Evolutionary conservation across 352 stramenopile genomes (phyloP).

Genomic region (Phytophthora colocasiae): DNA sequence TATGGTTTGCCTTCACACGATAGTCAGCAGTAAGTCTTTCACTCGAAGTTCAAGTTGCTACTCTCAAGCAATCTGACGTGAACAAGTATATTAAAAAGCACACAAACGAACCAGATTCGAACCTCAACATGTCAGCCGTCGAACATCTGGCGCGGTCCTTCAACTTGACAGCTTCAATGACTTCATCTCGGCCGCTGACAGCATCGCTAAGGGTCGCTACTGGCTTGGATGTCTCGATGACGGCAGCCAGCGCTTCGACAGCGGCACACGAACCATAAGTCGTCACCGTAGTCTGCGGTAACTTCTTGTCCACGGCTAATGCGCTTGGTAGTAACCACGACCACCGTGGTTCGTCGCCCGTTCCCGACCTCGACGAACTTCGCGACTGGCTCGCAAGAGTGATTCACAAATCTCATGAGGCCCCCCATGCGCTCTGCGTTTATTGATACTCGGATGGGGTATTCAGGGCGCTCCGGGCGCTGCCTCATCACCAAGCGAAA

Average conservation of each 20-base stretch:
- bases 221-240: not conserved
- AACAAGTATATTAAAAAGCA: too few relatives aligned
- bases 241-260: not conserved
- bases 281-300: not conserved
- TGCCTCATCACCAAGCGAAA: not conserved
- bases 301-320: constrained; percentile 3
- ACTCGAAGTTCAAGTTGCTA: too few relatives aligned
- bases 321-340: not conserved
- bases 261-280: constrained; percentile 8
- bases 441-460: not conserved
- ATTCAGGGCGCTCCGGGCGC: not conserved
- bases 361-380: constrained; percentile 9
- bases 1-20: too few relatives aligned
- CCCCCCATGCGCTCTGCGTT: constrained; percentile 1
- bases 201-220: too few relatives aligned
- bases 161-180: too few relatives aligned
- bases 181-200: too few relatives aligned
- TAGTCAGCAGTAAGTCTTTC: too few relatives aligned
- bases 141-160: too few relatives aligned
- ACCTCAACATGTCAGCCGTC: too few relatives aligned
- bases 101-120: too few relatives aligned
- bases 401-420: constrained; percentile 6
- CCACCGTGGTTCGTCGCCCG: not conserved
- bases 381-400: not conserved
- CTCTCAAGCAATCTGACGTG: too few relatives aligned